Evolutionary conservation across 2,329 filamentous ascomycete species (phyloP).

Genomic region (Verticillium isaacii): DNA sequence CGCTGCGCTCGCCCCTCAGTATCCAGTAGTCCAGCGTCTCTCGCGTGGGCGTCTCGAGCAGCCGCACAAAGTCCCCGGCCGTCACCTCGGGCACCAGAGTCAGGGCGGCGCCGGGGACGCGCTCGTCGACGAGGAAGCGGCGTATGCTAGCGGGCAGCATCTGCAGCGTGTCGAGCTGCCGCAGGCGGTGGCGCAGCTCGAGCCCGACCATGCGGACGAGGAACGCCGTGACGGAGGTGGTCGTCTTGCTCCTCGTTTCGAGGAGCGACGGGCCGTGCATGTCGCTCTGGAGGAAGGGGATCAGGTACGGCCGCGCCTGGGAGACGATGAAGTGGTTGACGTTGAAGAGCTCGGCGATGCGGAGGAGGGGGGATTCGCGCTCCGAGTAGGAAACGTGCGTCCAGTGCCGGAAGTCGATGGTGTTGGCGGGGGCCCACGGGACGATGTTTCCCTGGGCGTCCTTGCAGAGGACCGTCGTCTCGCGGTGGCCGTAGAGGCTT

Average conservation of each 20-base stretch:
- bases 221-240: constrained; percentile 50
- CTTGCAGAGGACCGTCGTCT: constrained; percentile 69
- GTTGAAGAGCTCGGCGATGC: constrained; percentile 80
- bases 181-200: constrained; percentile 75
- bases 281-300: constrained; percentile 78
- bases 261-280: constrained; percentile 68
- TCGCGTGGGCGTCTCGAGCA: constrained; percentile 78
- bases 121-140: constrained; percentile 77
- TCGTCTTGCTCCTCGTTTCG: constrained; percentile 51
- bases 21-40: constrained; percentile 83
- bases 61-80: constrained; percentile 65
- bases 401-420: constrained; percentile 62
- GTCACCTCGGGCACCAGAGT: constrained; percentile 79
- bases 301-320: constrained; percentile 84
- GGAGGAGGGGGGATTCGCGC: constrained; percentile 59
- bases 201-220: constrained; percentile 65
- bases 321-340: constrained; percentile 95
- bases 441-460: constrained; percentile 67
- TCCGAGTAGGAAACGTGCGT: constrained; percentile 61
- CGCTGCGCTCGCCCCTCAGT: constrained; percentile 73
- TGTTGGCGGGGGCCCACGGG: constrained; percentile 65
- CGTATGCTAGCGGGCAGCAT: constrained; percentile 66
- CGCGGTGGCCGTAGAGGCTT: constrained; percentile 60
- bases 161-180: constrained; percentile 74
- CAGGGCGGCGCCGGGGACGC: constrained; percentile 70